Percentiles rank a stretch among this genome's conserved stretches.
These are phyloP conservation scores for Erodium moschatum DNA, from an alignment of 441 rosid species.

Conservation along the genomic window DNA sequence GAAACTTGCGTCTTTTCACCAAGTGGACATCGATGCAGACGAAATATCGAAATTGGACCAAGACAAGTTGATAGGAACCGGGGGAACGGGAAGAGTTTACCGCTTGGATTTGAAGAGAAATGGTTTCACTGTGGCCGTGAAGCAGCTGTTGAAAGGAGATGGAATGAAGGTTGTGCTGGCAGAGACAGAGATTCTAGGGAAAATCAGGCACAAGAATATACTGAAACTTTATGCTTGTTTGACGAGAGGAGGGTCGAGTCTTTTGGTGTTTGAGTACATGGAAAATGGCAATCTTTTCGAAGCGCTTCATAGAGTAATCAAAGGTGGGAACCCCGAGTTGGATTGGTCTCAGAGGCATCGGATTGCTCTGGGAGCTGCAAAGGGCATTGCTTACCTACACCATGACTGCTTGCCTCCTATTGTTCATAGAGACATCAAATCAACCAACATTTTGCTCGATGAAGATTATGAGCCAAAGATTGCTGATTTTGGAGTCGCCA, in stretches of 20 bases:
- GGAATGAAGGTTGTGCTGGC: constrained; percentile 43
- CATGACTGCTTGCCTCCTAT: constrained; percentile 72
- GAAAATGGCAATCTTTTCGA: constrained; percentile 57
- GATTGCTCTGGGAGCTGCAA: constrained; percentile 70
- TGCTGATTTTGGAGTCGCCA: constrained; percentile 83
- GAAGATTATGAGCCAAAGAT: constrained; percentile 61
- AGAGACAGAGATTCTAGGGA: constrained; percentile 71
- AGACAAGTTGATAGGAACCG: constrained; percentile 58
- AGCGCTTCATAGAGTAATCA: constrained; percentile 47
- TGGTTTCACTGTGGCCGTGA: constrained; percentile 58
- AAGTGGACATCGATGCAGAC: constrained; percentile 60
- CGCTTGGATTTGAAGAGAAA: constrained; percentile 63
- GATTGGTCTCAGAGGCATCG: constrained; percentile 60
- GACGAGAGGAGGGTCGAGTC: constrained; percentile 45
- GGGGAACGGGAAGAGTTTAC: constrained; percentile 79
- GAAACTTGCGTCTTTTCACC: constrained; percentile 58
- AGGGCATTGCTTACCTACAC: constrained; percentile 78
- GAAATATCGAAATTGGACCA: constrained; percentile 58
- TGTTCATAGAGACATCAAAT: constrained; percentile 78
- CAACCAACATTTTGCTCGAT: constrained; percentile 67
- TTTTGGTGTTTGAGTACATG: constrained; percentile 77
- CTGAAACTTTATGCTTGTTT: constrained; percentile 71
- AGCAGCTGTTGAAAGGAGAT: constrained; percentile 52
- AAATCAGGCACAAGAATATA: constrained; percentile 68
- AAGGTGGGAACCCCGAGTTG: constrained; percentile 47